Evolutionary conservation across 1,139 yeast genomes (phyloP).

Genomic region (Hanseniaspora gamundiae): DNA sequence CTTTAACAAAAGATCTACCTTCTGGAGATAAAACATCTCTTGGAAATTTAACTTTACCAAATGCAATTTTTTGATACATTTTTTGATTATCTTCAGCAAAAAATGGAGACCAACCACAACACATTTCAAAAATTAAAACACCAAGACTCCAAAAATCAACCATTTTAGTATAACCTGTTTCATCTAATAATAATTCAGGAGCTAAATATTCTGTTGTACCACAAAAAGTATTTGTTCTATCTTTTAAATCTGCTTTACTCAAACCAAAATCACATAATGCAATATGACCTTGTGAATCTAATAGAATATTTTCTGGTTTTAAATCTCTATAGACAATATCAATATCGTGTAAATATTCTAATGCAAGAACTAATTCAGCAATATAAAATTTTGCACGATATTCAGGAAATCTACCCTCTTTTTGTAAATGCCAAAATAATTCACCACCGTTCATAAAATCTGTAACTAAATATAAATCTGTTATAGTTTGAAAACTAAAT

Average conservation of each 20-base stretch:
- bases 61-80: constrained; percentile 96
- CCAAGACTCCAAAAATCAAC: constrained; percentile 83
- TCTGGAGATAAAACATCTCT: constrained; percentile 85
- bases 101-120: constrained; percentile 99
- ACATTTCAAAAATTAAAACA: constrained; percentile 73
- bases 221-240: constrained; percentile 93
- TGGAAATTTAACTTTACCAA: constrained; percentile 94
- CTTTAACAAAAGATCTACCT: constrained; percentile 91
- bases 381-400: constrained; percentile 91
- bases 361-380: constrained; percentile 84
- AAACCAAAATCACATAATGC: constrained; percentile 95
- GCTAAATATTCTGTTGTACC: constrained; percentile 92
- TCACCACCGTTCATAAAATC: constrained; percentile 99
- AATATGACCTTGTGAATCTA: constrained; percentile 94
- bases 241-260: constrained; percentile 86
- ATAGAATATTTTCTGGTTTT: constrained; percentile 84
- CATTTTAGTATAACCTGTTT: constrained; percentile 76
- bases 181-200: constrained; percentile 71
- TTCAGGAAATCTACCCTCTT: constrained; percentile 87
- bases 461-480: constrained; percentile 83
- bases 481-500: constrained; percentile 89
- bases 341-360: constrained; percentile 85
- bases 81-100: constrained; percentile 96
- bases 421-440: constrained; percentile 92
- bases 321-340: constrained; percentile 90